These are phyloP conservation scores for Thinopyrum obtusiflorum DNA, from an alignment of 202 grass and related monocot genomes.

Conservation along the genomic window DNA sequence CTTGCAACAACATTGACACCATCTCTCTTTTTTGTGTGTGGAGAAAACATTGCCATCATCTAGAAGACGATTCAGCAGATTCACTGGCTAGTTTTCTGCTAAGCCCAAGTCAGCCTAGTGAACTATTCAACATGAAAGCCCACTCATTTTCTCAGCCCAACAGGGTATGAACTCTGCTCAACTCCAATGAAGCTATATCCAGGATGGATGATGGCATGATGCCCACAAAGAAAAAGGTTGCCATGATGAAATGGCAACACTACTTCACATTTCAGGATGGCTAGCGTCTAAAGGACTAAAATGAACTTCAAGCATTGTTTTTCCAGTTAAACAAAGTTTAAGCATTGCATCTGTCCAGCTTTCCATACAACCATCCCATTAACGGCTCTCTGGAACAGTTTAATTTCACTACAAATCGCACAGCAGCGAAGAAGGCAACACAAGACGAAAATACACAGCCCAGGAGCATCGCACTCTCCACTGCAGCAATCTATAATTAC, in stretches of 20 bases:
- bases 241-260: neutral
- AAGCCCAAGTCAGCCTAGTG: neutral
- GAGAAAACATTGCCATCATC: neutral
- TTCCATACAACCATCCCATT: slow-evolving; percentile 37
- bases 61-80: neutral
- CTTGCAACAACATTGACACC: neutral
- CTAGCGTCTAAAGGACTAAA: neutral
- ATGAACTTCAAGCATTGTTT: slow-evolving; percentile 13
- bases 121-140: neutral
- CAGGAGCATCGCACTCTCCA: slow-evolving; percentile 30
- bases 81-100: neutral
- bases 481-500: slow-evolving; percentile 33
- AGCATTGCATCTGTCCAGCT: neutral
- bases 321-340: slow-evolving; percentile 1
- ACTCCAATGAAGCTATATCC: neutral
- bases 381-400: slow-evolving; percentile 26
- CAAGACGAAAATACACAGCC: slow-evolving; percentile 41
- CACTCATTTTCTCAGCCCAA: neutral
- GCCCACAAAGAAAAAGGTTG: neutral
- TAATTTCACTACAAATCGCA: slow-evolving; percentile 12
- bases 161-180: neutral
- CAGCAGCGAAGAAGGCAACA: slow-evolving; percentile 28
- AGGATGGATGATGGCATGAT: neutral
- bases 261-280: neutral
- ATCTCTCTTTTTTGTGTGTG: neutral